Percentiles rank a stretch among this genome's conserved stretches.
Conservation (phyloP, 2,329 filamentous ascomycete genomes). For the Sporothrix dimorphospora region DNA sequence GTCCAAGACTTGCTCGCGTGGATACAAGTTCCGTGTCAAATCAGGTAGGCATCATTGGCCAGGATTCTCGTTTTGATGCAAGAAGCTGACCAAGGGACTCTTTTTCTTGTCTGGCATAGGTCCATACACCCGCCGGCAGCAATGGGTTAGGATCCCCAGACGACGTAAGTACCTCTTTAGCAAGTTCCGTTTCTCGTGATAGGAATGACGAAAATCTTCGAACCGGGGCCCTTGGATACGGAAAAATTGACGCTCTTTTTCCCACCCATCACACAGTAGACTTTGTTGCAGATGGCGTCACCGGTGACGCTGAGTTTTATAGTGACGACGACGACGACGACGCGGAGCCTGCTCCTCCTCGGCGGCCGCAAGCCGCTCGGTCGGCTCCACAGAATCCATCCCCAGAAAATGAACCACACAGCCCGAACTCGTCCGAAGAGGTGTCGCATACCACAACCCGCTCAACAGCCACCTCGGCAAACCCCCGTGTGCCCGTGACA, state of each 20-base stretch:
- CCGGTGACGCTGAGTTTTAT: conserved; percentile 28
- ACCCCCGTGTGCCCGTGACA: neutral
- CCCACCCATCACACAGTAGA: conserved; percentile 24
- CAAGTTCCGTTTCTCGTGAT: neutral
- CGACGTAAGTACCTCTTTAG: conserved; percentile 32
- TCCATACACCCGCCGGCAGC: conserved; percentile 39
- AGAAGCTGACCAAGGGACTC: neutral
- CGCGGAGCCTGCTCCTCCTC: conserved; percentile 2
- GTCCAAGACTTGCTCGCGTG: conserved; percentile 38
- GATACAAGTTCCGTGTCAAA: conserved; percentile 42
- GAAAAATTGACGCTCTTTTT: conserved; percentile 3
- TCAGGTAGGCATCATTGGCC: conserved; percentile 31
- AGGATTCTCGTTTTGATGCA: neutral
- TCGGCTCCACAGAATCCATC: neutral
- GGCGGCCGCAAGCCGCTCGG: neutral
- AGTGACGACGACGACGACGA: conserved; percentile 27
- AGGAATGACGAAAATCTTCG: neutral
- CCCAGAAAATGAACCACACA: neutral
- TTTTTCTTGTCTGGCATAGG: conserved; percentile 31
- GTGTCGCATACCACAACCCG: neutral
- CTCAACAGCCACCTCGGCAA: neutral
- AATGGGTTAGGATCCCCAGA: conserved; percentile 42
- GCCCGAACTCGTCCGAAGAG: neutral
- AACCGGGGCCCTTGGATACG: neutral
- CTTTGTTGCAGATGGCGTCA: conserved; percentile 29